Base-by-base conservation (phyloP, 225 moss, liverwort and hornwort genomes). In the Marchantia paleacea region DNA sequence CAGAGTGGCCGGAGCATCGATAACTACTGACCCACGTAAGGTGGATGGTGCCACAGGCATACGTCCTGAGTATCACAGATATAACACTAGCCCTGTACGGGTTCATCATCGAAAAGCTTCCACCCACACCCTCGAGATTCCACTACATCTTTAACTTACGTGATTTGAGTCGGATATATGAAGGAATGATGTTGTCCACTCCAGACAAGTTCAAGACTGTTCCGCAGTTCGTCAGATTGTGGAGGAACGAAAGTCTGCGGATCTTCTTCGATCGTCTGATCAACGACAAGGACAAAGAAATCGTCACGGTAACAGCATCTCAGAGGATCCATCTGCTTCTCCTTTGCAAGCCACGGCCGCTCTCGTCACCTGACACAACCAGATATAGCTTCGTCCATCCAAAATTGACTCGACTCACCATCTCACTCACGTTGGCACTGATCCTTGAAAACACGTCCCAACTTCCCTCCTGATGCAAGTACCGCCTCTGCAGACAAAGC, bases 101-200 rank as follows among this genome's bases (percentile, higher is more conserved):
- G 52, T 90, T 92, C 52, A 89, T 96, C 28, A 86, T 92, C 51
- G 94, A 96, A 51, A 91, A 79, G 77, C 86, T 94, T 71, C 94
- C 96, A 76, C 96, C 96, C 63, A 96, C 96, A 57, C 96, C 96
- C 55, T 94, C 89, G 68, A 89, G 90, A 66, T 96, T 94, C 82
- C 96, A 96, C 29, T 96, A 96, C 76, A 94, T 96, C 1, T 96
- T 96, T 61, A 96, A 94, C 82, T 75, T 96, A 57, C 91, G 92
- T 6, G 96, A 96, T 86, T 78, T 96, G 30, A 94, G 94, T 15
- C 80, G 96, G 67, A 89, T 96, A 16, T 96, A 96, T 47, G 96
- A 96, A 85, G 96, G 96, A 18, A 24, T 96, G 20, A 94, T 90
- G 48, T 82, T 94, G 14, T 91, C 96, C 78, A 94, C 94, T 22